phyloP scores from a whole-genome alignment of 305 asterid species.

The Galium porrigens region DNA sequence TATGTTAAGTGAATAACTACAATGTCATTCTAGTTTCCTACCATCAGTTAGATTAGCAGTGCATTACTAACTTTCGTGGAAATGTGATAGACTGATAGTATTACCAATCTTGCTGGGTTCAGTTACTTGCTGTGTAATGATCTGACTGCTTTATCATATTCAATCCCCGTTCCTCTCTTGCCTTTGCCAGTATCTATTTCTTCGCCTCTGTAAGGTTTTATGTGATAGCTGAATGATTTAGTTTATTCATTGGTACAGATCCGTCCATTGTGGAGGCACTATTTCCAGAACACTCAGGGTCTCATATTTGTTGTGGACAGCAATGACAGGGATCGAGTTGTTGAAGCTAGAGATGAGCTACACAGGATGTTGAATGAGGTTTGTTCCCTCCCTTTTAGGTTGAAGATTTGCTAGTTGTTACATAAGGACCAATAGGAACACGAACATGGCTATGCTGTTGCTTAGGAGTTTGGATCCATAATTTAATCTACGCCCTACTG shows the following conservation, averaged over 20 bases:
- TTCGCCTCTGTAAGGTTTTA: not conserved
- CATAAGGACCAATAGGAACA: not conserved
- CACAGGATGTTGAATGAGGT: constrained; percentile 83
- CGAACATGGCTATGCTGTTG: not conserved
- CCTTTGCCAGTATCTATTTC: not conserved
- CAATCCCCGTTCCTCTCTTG: not conserved
- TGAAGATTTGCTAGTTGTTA: not conserved
- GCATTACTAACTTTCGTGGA: not conserved
- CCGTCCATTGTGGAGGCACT: constrained; percentile 85
- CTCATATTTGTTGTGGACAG: constrained; percentile 68
- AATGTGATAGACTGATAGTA: not conserved
- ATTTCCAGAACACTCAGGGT: constrained; percentile 72
- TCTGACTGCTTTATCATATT: not conserved
- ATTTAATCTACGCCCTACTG: not conserved
- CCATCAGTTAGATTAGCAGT: no score
- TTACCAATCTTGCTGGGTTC: not conserved
- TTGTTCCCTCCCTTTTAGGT: not conserved
- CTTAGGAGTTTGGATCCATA: not conserved
- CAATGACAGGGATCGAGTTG: constrained; percentile 62
- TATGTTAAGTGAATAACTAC: not conserved
- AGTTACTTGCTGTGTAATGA: not conserved
- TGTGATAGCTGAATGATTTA: not conserved
- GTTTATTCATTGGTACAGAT: constrained; percentile 25
- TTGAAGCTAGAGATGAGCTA: constrained; percentile 71
- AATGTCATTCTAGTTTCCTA: not conserved